Evolutionary conservation across 495 filamentous ascomycete genomes (phyloP), one percentile per base, ranked within the genome.

Genomic region (Haplographium delicatum): DNA sequence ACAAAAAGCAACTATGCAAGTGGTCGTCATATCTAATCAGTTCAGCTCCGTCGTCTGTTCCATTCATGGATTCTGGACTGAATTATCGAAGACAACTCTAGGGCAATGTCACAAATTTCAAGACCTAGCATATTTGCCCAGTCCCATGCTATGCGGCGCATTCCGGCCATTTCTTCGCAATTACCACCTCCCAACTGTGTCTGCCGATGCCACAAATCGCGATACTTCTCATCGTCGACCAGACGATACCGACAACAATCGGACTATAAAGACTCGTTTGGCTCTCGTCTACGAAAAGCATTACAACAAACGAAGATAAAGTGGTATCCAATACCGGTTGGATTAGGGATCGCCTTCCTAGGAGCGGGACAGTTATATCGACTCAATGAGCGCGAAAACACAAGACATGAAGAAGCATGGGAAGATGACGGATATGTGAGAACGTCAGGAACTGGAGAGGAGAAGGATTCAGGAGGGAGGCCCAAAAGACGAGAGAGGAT

Each of bases 291-390:
- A 53, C 79, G 78, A 41, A 73, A 78, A 33, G 85, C 83, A 7
- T 72, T 87, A 53, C 68, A 75, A 47, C 72, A 84, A 52, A 94
- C 87, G 24, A 93, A 84, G 58, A 78, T 95, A 43, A 79, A 87
- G 75, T 98, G 93, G 93, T 85, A 91, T 68, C 88, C 88, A n/a
- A 97, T 98, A 62, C 94, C 93, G 18, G 79, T 95, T 28, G 88
- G 84, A 7, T 73, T 97, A 4, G 93, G 93, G 35, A 85, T 97
- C 55, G 88, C 78, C 31, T 88, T 96, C 39, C 72, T 98, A 9
- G 94, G 91, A 3, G 67, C 88, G 13, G 72, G 85, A 23, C 89
- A 96, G 53, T 83, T 96, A 61, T 93, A 95, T 68, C 86, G 84
- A 64, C 70, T 82, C 48, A 77, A 73, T 71, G 64, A 76, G 63